Evolutionary conservation across 192 early-diverging fungal genomes (phyloP).

Genomic region (Entomortierella lignicola): DNA sequence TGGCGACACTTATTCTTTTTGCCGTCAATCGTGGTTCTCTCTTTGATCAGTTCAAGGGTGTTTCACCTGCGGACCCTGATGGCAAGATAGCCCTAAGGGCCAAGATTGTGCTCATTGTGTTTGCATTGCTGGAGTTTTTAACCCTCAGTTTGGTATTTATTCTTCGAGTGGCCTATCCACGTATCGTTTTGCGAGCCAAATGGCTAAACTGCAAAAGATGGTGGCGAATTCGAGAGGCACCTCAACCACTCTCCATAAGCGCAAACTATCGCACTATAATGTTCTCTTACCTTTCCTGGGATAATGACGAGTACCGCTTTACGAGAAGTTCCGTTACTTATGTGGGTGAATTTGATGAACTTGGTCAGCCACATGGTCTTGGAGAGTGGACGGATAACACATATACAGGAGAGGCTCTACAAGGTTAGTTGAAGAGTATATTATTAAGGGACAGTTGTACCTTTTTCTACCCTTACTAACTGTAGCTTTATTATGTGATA

Average conservation of each 20-base stretch:
- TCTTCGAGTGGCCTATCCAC: constrained; percentile 42
- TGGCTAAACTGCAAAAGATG: constrained; percentile 47
- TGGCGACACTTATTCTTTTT: constrained; percentile 51
- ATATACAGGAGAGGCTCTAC: constrained; percentile 52
- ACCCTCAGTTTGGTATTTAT: constrained; percentile 37
- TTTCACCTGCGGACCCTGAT: neutral
- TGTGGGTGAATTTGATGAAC: constrained; percentile 54
- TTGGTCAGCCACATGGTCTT: constrained; percentile 51
- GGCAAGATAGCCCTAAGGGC: constrained; percentile 1
- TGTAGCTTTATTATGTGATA: neutral
- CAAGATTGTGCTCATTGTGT: constrained; percentile 40
- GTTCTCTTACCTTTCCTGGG: constrained; percentile 56
- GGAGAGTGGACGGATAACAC: constrained; percentile 58
- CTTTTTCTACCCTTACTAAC: too few relatives aligned
- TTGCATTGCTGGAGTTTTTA: constrained; percentile 28
- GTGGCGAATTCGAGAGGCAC: constrained; percentile 48
- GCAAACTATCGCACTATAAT: constrained; percentile 34
- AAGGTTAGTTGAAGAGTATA: constrained; percentile 39
- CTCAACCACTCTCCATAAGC: constrained; percentile 6
- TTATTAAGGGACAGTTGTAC: too few relatives aligned
- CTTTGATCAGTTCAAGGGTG: constrained; percentile 6
- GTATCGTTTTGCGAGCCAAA: constrained; percentile 37
- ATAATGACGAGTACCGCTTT: constrained; percentile 41
- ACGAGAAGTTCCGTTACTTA: constrained; percentile 36
- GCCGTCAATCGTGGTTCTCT: constrained; percentile 36